phyloP scores from a whole-genome alignment of 139 green algal species.

The Axilococcus clingmanii region DNA sequence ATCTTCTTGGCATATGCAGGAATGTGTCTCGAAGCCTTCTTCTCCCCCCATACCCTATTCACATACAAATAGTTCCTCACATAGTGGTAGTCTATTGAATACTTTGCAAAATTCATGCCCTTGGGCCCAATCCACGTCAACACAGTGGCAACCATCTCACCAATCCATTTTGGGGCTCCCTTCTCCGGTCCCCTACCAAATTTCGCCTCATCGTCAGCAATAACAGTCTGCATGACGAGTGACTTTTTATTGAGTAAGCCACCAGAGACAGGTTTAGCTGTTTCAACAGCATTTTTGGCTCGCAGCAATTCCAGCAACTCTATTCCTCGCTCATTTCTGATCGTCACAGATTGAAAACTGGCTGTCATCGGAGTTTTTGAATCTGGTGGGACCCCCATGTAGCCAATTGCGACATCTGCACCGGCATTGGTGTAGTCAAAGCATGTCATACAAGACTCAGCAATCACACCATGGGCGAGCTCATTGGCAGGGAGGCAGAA shows the following conservation, averaged over 20 bases:
- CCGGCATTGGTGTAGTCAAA: conserved; percentile 96
- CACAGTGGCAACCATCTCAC: conserved; percentile 70
- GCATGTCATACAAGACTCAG: conserved; percentile 86
- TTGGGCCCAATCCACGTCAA: conserved; percentile 73
- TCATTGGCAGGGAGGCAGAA: conserved; percentile 93
- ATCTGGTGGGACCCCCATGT: conserved; percentile 87
- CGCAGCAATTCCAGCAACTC: conserved; percentile 65
- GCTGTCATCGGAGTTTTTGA: conserved; percentile 62
- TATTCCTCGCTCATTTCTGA: conserved; percentile 71
- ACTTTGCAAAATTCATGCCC: conserved; percentile 92
- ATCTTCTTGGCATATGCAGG: conserved; percentile 63
- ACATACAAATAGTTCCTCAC: conserved; percentile 83
- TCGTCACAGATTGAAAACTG: conserved; percentile 85
- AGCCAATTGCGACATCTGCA: conserved; percentile 89
- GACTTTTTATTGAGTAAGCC: conserved; percentile 36
- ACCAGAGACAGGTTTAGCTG: conserved; percentile 31
- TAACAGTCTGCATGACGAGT: conserved; percentile 88
- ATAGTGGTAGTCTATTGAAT: conserved; percentile 95
- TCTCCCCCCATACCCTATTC: conserved; percentile 39
- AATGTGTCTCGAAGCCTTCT: conserved; percentile 46
- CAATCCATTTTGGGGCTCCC: conserved; percentile 69
- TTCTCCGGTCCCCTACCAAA: conserved; percentile 59
- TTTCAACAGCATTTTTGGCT: conserved; percentile 17
- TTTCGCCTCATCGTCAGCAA: conserved; percentile 87
- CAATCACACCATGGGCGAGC: conserved; percentile 90